Percentiles rank a stretch among this genome's conserved stretches.
Conservation (phyloP, 2,329 filamentous ascomycete species). For the Venturia asperata region DNA sequence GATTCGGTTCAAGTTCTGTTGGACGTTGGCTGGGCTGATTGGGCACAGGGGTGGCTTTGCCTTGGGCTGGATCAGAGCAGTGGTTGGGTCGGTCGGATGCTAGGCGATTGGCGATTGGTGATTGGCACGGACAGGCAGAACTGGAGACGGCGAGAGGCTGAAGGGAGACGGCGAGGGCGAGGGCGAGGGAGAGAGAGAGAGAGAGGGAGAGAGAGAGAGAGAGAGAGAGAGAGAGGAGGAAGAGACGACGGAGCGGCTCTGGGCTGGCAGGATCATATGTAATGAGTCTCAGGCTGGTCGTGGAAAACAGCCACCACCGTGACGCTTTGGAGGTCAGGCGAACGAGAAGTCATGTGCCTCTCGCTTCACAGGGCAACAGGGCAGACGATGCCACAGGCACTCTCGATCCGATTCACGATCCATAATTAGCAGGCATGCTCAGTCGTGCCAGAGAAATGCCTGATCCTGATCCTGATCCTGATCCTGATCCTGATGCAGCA, state of each 20-base stretch:
- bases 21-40: not conserved
- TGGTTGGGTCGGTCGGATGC: not conserved
- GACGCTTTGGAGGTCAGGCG: not conserved
- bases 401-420: too few species aligned
- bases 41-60: not conserved
- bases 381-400: not conserved
- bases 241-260: not conserved
- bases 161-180: not conserved
- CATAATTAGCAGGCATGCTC: too few species aligned
- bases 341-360: not conserved
- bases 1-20: constrained; percentile 11
- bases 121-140: not conserved
- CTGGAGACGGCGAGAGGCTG: not conserved
- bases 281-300: not conserved
- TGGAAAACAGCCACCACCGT: not conserved
- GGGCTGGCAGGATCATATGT: not conserved
- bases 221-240: not conserved
- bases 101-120: too few species aligned
- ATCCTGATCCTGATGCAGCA: too few species aligned
- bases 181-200: not conserved
- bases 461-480: too few species aligned
- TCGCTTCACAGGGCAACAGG: not conserved
- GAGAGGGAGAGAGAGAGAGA: not conserved
- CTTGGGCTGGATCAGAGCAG: not conserved
- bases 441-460: too few species aligned